These are phyloP conservation scores for Backusella macrospora DNA, from an alignment of 192 early-diverging fungal species.

Conservation along the genomic window DNA sequence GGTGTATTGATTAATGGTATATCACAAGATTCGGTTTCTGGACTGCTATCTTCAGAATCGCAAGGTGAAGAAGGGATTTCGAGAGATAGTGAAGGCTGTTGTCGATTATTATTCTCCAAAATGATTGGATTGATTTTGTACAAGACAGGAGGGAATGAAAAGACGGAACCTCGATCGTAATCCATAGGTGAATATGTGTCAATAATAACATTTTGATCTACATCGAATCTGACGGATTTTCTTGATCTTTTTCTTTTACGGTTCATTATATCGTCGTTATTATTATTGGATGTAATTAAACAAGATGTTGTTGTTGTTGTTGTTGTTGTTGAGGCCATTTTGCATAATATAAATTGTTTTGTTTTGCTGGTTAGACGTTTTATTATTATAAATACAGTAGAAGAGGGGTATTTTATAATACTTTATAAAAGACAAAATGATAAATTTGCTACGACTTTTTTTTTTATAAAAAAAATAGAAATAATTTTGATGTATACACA, in stretches of 20 bases:
- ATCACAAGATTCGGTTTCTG: slow-evolving; percentile 11
- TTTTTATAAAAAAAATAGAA: not conserved
- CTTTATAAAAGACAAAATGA: not conserved
- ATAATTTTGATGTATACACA: not conserved
- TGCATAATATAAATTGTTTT: slow-evolving; percentile 12
- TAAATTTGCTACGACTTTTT: not conserved
- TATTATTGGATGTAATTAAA: slow-evolving; percentile 8
- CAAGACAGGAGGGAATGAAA: slow-evolving; percentile 24
- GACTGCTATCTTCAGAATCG: slow-evolving; percentile 20
- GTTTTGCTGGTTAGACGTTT: not conserved
- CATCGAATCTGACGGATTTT: slow-evolving; percentile 28
- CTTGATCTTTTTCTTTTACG: slow-evolving; percentile 19
- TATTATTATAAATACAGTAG: not conserved
- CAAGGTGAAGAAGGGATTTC: slow-evolving; percentile 11
- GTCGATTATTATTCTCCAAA: not conserved
- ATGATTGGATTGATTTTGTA: slow-evolving; percentile 31
- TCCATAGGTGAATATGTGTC: slow-evolving; percentile 32
- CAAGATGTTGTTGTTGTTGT: not conserved
- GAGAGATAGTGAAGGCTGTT: slow-evolving; percentile 13
- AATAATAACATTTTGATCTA: slow-evolving; percentile 24
- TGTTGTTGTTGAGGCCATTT: slow-evolving; percentile 7
- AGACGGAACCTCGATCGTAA: slow-evolving; percentile 31
- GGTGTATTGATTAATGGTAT: not conserved
- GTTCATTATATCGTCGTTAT: not conserved
- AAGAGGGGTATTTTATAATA: not conserved